Conservation (phyloP, 2,329 filamentous ascomycete genomes). For the Curvularia verruculosa region DNA sequence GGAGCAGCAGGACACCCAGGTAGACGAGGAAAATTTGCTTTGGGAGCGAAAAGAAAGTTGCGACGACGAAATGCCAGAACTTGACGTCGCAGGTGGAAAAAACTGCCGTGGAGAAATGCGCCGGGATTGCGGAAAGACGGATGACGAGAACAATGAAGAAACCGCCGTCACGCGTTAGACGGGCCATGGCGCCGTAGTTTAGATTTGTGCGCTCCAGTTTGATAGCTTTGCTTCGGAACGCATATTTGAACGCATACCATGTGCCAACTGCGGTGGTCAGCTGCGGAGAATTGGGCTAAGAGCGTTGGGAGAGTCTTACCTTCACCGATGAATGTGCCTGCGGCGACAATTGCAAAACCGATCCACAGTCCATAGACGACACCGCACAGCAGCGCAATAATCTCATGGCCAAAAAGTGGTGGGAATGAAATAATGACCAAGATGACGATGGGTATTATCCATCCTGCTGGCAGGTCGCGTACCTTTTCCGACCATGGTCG, state of each 20-base stretch:
- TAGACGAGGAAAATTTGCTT: conserved; percentile 48
- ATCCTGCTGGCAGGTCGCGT: conserved; percentile 44
- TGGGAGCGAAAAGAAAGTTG: conserved; percentile 42
- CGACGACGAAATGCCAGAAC: conserved; percentile 45
- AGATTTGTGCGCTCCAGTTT: conserved; percentile 46
- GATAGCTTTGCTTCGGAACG: conserved; percentile 37
- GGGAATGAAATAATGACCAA: conserved; percentile 45
- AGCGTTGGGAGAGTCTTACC: conserved; percentile 22
- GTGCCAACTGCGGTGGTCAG: conserved; percentile 39
- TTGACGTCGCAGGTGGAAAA: conserved; percentile 48
- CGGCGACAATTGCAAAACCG: conserved; percentile 43
- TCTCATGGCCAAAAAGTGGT: conserved; percentile 44
- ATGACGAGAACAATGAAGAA: conserved; percentile 46
- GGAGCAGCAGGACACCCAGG: conserved; percentile 41
- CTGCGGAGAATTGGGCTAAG: background rate
- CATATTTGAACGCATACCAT: conserved; percentile 46
- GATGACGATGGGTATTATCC: conserved; percentile 44
- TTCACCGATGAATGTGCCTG: conserved; percentile 45
- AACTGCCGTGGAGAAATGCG: conserved; percentile 45
- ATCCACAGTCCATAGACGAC: conserved; percentile 46
- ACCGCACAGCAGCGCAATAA: conserved; percentile 44
- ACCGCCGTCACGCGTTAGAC: conserved; percentile 43
- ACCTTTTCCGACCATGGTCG: conserved; percentile 45
- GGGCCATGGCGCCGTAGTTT: conserved; percentile 46
- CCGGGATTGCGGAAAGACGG: conserved; percentile 43